A percentile compares a stretch with the other conserved stretches of the same genome.
Evolutionary conservation across 805 yeast genomes (phyloP).

Genomic region (Starmera pachycereana): DNA sequence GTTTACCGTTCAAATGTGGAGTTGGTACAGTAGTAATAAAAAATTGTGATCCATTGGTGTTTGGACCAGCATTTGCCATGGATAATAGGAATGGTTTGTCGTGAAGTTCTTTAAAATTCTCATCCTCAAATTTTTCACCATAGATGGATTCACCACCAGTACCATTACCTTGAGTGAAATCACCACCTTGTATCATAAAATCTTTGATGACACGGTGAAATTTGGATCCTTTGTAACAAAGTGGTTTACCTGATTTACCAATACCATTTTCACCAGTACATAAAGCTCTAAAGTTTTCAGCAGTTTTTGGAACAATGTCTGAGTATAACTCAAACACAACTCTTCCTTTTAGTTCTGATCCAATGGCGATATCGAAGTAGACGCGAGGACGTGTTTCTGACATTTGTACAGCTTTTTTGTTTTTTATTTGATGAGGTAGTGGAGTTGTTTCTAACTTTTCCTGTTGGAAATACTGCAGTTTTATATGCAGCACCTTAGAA

Average conservation of each 20-base stretch:
- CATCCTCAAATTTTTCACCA: constrained; percentile 86
- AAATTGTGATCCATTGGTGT: constrained; percentile 93
- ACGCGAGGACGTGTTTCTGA: constrained; percentile 35
- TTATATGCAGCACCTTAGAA: no score
- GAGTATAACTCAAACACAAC: constrained; percentile 64
- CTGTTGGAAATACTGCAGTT: no score
- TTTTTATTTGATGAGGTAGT: no score
- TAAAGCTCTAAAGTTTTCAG: constrained; percentile 81
- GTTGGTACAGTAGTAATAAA: constrained; percentile 89
- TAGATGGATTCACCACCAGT: constrained; percentile 80
- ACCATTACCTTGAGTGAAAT: constrained; percentile 64
- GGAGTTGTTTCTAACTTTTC: no score
- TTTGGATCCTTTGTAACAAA: constrained; percentile 71
- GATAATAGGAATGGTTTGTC: constrained; percentile 81
- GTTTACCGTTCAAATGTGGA: constrained; percentile 92
- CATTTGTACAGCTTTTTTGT: background rate
- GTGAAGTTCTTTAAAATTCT: constrained; percentile 67
- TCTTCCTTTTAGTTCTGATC: constrained; percentile 61
- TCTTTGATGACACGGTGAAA: constrained; percentile 87
- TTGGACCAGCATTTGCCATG: constrained; percentile 96
- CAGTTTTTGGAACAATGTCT: constrained; percentile 77
- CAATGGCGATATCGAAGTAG: constrained; percentile 72
- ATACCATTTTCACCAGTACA: constrained; percentile 83
- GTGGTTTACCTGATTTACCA: constrained; percentile 50
- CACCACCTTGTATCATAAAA: constrained; percentile 95